Percentiles rank a stretch among this genome's conserved stretches.
phyloP scores from a whole-genome alignment of 176 grass and related monocot species.

The Carex littledalei region DNA sequence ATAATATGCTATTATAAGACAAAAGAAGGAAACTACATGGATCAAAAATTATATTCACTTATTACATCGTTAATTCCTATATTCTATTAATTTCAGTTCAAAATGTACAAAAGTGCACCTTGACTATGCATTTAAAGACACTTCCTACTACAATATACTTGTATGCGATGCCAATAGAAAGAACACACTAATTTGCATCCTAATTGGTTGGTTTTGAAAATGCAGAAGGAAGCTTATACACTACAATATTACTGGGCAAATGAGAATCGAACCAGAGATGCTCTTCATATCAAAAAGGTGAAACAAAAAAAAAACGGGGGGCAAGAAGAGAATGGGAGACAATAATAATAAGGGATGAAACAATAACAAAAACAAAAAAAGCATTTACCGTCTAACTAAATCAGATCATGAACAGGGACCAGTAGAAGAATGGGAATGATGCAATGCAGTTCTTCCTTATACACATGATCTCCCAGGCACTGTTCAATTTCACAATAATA shows the following conservation, averaged over 20 bases:
- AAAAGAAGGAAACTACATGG: no score
- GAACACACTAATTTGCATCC: no score
- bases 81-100: no score
- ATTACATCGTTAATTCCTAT: no score
- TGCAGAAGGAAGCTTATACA: not conserved
- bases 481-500: constrained; percentile 23
- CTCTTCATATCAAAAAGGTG: constrained; percentile 16
- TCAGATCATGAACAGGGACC: constrained; percentile 25
- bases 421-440: constrained; percentile 28
- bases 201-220: not conserved
- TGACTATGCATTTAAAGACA: no score
- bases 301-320: not conserved
- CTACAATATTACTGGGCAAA: constrained; percentile 19
- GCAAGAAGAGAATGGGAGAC: not conserved
- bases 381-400: not conserved
- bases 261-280: constrained; percentile 10
- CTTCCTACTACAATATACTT: no score
- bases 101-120: no score
- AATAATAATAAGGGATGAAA: not conserved
- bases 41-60: no score
- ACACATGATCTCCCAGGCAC: not conserved
- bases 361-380: no score
- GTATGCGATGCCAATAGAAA: no score
- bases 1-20: no score
- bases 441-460: constrained; percentile 17